A percentile compares a stretch with the other conserved stretches of the same genome.
These are phyloP conservation scores for Phylloboletellus chloephorus DNA, from an alignment of 1,284 basidiomycete genomes.

Conservation along the genomic window DNA sequence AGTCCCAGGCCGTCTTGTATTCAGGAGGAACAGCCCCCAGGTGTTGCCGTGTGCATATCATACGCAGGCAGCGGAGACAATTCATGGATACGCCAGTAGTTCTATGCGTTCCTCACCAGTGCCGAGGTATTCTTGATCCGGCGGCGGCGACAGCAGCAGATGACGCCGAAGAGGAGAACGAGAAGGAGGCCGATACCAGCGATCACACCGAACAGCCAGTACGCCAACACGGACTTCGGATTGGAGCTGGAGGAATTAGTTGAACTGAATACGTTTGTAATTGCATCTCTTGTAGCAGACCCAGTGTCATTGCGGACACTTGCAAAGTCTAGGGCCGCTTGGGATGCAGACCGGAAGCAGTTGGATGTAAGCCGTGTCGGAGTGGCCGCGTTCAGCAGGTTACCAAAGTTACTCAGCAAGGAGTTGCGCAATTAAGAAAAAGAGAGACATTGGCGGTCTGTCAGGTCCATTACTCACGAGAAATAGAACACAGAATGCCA, in stretches of 20 bases:
- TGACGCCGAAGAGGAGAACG: constrained; percentile 5
- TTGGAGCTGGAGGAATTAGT: neutral
- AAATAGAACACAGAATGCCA: constrained; percentile 43
- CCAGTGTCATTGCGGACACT: constrained; percentile 12
- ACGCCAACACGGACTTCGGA: neutral
- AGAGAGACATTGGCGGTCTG: neutral
- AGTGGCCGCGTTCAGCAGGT: constrained; percentile 43
- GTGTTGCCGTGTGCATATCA: constrained; percentile 26
- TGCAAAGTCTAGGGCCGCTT: constrained; percentile 25
- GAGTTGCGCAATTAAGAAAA: constrained; percentile 56
- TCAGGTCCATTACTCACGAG: neutral
- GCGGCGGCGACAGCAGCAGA: constrained; percentile 16
- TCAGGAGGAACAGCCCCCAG: constrained; percentile 8
- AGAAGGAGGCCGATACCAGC: constrained; percentile 11
- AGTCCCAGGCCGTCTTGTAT: constrained; percentile 27
- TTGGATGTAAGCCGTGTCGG: constrained; percentile 53
- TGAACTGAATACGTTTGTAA: constrained; percentile 1
- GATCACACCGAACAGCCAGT: constrained; percentile 18
- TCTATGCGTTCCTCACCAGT: constrained; percentile 4
- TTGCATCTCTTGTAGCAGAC: neutral
- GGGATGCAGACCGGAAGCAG: constrained; percentile 42
- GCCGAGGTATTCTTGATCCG: constrained; percentile 1
- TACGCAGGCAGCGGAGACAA: constrained; percentile 29
- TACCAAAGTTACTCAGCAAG: constrained; percentile 57
- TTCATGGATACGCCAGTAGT: constrained; percentile 21